Base-by-base conservation (phyloP, 2,329 filamentous ascomycete species). In the Diatrype stigma region DNA sequence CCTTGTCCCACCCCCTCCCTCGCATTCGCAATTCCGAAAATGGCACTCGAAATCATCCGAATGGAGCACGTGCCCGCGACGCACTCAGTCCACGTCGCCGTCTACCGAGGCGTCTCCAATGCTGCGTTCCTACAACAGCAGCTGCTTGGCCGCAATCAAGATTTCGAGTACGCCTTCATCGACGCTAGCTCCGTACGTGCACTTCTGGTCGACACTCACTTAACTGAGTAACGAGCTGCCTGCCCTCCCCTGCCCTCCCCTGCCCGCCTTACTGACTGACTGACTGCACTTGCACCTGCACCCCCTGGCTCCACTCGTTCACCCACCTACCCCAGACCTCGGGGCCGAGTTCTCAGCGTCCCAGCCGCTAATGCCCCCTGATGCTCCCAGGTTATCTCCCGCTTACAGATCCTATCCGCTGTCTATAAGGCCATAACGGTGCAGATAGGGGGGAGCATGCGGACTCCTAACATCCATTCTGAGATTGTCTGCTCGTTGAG, bases 161-260 rank as follows among this genome's bases (percentile, higher is more conserved):
- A 86, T 8, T 97, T 92, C 62, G 91, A 97, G 70, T 97, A 97
- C 75, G 91, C 92, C 32, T 88, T 99, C 59, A 81, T 99, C 45
- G 93, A 99, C 71, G 91, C 91, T 19, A 84, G 82, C 44, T 82
- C 89, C 67, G 86, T 92, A 77, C 54, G 78, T 71, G 56, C 82
- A 34, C 30, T n/a, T n/a, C n/a, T n/a, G n/a, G n/a, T n/a, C n/a
- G n/a, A n/a, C n/a, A n/a, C n/a, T n/a, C n/a, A n/a, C n/a, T n/a
- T n/a, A n/a, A n/a, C n/a, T n/a, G n/a, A n/a, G n/a, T n/a, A n/a
- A n/a, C n/a, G n/a, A n/a, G n/a, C n/a, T n/a, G n/a, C n/a, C n/a
- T n/a, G n/a, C n/a, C n/a, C n/a, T n/a, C n/a, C n/a, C n/a, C n/a
- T n/a, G n/a, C n/a, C n/a, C n/a, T n/a, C n/a, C n/a, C n/a, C n/a